A percentile compares a stretch with the other conserved stretches of the same genome.
Conservation (phyloP, 1,139 yeast genomes). For the Pichia sp. region DNA sequence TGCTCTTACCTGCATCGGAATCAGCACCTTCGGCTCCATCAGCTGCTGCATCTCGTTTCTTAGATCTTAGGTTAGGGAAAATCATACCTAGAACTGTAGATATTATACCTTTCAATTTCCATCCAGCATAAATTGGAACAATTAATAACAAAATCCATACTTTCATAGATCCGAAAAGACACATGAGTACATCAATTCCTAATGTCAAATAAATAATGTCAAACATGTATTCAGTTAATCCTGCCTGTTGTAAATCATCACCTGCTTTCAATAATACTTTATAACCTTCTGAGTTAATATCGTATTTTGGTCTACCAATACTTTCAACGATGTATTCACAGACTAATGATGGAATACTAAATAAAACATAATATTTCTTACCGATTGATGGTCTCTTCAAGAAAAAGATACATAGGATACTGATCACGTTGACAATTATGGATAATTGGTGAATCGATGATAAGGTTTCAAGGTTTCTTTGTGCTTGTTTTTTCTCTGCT, state of each 20-base stretch:
- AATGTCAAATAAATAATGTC: constrained; percentile 71
- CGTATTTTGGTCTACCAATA: constrained; percentile 58
- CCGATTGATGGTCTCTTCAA: constrained; percentile 50
- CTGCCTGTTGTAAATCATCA: constrained; percentile 57
- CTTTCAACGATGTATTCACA: constrained; percentile 55
- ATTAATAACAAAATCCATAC: constrained; percentile 53
- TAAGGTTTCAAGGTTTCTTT: constrained; percentile 47
- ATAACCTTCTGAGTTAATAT: constrained; percentile 31
- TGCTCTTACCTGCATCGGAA: constrained; percentile 33
- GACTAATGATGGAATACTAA: constrained; percentile 51
- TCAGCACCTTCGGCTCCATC: constrained; percentile 1
- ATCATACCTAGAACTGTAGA: constrained; percentile 28
- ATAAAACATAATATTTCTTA: constrained; percentile 43
- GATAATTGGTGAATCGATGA: constrained; percentile 50
- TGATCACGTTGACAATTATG: constrained; percentile 38
- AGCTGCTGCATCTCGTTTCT: background rate
- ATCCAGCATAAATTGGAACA: constrained; percentile 50
- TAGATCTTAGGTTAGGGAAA: constrained; percentile 18
- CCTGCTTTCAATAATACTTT: constrained; percentile 49
- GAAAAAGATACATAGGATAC: constrained; percentile 36
- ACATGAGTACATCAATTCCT: constrained; percentile 50
- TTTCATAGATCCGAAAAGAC: constrained; percentile 50
- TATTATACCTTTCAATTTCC: constrained; percentile 41
- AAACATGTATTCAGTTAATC: constrained; percentile 71
- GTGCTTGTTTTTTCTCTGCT: constrained; percentile 65